Evolutionary conservation across 352 stramenopile species (phyloP).

Genomic region (Globisporangium rhizosaccharum): DNA sequence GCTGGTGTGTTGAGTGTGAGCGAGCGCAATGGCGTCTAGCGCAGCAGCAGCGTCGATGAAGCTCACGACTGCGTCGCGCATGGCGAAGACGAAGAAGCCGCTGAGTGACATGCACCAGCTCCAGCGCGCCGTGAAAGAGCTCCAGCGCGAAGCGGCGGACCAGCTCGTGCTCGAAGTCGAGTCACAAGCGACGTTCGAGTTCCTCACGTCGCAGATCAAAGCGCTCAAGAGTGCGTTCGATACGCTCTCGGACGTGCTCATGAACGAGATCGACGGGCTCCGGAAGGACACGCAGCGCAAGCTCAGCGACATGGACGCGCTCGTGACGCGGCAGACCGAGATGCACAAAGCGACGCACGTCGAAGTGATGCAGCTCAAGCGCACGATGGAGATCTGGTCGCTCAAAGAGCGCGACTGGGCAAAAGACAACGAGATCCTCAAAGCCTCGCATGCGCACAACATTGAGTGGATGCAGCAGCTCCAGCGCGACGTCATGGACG

Average conservation of each 20-base stretch:
- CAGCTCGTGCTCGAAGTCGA: conserved; percentile 74
- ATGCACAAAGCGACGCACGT: conserved; percentile 54
- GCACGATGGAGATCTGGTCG: conserved; percentile 72
- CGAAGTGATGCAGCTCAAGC: conserved; percentile 71
- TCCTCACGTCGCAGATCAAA: conserved; percentile 70
- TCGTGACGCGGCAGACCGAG: conserved; percentile 49
- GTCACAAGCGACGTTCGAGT: conserved; percentile 81
- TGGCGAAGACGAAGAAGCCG: conserved; percentile 79
- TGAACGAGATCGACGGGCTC: conserved; percentile 65
- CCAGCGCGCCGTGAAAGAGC: conserved; percentile 65
- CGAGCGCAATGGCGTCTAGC: conserved; percentile 25
- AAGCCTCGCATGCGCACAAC: conserved; percentile 76
- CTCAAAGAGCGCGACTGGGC: conserved; percentile 81
- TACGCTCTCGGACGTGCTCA: conserved; percentile 73
- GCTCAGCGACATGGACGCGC: conserved; percentile 50
- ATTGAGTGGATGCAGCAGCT: conserved; percentile 86
- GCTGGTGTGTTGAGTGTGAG: too few species aligned
- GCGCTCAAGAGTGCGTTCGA: conserved; percentile 72
- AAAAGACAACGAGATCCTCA: conserved; percentile 84
- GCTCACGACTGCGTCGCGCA: conserved; percentile 44
- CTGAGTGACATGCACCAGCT: conserved; percentile 80
- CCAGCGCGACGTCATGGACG: conserved; percentile 73
- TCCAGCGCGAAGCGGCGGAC: conserved; percentile 69
- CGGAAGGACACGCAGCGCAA: conserved; percentile 63
- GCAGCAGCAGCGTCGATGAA: conserved; percentile 39